Base-by-base conservation (phyloP, 2,329 filamentous ascomycete genomes). In the Ceratocystis papillata region DNA sequence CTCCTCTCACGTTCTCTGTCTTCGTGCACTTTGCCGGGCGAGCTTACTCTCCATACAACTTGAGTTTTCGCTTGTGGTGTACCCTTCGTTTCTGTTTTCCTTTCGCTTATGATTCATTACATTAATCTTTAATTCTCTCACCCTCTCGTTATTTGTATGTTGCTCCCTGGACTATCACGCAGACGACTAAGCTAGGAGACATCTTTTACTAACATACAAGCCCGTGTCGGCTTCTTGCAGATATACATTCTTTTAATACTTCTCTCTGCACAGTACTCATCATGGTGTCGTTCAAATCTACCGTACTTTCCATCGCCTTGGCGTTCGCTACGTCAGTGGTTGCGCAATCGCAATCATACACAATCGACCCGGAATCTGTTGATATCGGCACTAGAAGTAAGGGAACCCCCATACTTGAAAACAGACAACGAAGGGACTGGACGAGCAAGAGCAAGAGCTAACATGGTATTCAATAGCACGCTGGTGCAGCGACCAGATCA, bases 401-500 rank as follows among this genome's bases (percentile, higher is more conserved):
- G 83, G 74, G 57, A 10, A 22, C 3, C 17, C 37, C 37, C 3
- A 1, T 41, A 4, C 37, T 15, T 41, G 10, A 8, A 41, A 41
- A 15, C 12, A 41, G 37, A 15, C 12, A 41, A 41, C 10, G 10
- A 41, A 41, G 10, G 37, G 12, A 41, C 37, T 41, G 10, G 3
- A 15, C 3, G 37, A 10, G 7, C 17, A 28, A 50, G 53, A 30
- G 8, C 17, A 20, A 50, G 53, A 30, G 8, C 33, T 55, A 41
- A 41, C 20, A 53, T 17, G 55, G n/a, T 65, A 30, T 45, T 37
- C 12, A 2, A 22, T 67, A 86, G 83, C 79, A 67, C 72, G 73
- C 10, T 93, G 88, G 88, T 93, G 88, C 75, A 68, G 74, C 30
- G 79, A 80, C 70, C 84, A 91, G 76, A 77, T 72, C 70, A 78